Conservation (phyloP, 371 early-diverging fungal species). For the Zychaea mexicana region DNA sequence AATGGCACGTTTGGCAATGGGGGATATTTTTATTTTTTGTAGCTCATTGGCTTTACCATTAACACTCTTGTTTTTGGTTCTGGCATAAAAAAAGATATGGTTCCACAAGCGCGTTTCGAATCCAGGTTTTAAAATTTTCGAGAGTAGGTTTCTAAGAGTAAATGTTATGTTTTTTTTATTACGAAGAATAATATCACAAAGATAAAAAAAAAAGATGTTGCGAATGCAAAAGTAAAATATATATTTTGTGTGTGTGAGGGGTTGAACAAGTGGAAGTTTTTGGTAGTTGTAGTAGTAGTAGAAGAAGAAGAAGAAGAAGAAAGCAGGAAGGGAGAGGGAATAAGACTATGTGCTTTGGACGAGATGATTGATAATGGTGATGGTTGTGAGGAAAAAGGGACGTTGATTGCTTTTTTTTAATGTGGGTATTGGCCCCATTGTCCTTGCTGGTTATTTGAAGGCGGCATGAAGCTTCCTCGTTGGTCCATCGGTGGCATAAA, state of each 20-base stretch:
- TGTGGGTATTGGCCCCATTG: conserved; percentile 7
- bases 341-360: not conserved
- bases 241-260: not conserved
- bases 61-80: conserved; percentile 1
- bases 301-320: not conserved
- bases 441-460: not conserved
- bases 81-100: not conserved
- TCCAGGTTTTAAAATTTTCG: not conserved
- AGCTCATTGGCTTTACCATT: not conserved
- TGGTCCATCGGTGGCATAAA: conserved; percentile 1
- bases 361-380: not conserved
- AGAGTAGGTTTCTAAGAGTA: no score
- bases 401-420: not conserved
- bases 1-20: not conserved
- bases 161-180: not conserved
- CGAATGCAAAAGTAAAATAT: not conserved
- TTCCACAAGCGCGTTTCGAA: not conserved
- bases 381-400: not conserved
- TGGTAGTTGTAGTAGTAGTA: no score
- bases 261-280: not conserved
- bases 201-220: not conserved
- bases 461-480: not conserved
- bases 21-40: no score
- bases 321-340: not conserved
- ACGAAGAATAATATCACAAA: not conserved